phyloP scores from a whole-genome alignment of 345 rosid genomes.

The Cardamine occulta region DNA sequence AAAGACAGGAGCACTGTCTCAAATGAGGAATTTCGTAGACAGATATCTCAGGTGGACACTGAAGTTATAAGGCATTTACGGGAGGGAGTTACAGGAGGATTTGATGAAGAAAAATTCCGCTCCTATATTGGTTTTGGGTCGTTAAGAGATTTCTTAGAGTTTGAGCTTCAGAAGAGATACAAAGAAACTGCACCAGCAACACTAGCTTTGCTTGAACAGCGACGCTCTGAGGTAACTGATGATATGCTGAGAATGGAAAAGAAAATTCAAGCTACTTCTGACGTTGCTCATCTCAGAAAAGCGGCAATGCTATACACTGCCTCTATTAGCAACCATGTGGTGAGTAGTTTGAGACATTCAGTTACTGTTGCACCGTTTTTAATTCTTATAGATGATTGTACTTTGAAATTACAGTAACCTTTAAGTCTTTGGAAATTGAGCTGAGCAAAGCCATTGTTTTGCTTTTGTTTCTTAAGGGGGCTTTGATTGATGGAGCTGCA shows the following conservation, averaged over 20 bases:
- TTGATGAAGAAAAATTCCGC: slow-evolving; percentile 86
- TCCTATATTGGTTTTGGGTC: slow-evolving; percentile 77
- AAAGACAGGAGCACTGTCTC: slow-evolving; percentile 79
- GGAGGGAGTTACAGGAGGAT: slow-evolving; percentile 89
- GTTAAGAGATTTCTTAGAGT: slow-evolving; percentile 80
- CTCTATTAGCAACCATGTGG: slow-evolving; percentile 87
- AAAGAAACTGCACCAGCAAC: slow-evolving; percentile 95
- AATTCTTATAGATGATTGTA: background rate
- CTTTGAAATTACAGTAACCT: background rate
- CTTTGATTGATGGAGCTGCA: slow-evolving; percentile 96
- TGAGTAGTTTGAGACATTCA: slow-evolving; percentile 40
- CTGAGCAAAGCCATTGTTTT: slow-evolving; percentile 25
- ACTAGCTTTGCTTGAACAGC: slow-evolving; percentile 93
- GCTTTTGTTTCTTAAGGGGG: slow-evolving; percentile 58
- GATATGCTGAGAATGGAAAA: slow-evolving; percentile 75
- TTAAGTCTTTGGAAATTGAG: slow-evolving; percentile 1
- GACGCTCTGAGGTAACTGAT: slow-evolving; percentile 67
- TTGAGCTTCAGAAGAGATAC: slow-evolving; percentile 93
- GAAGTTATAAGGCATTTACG: slow-evolving; percentile 72
- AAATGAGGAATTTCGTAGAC: slow-evolving; percentile 88
- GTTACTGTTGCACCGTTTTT: background rate
- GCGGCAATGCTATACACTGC: slow-evolving; percentile 87
- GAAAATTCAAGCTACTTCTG: slow-evolving; percentile 84
- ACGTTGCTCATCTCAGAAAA: slow-evolving; percentile 84
- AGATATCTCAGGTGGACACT: slow-evolving; percentile 78